Evolutionary conservation across 2,329 filamentous ascomycete genomes (phyloP).

Genomic region (Pyrenophora teres): DNA sequence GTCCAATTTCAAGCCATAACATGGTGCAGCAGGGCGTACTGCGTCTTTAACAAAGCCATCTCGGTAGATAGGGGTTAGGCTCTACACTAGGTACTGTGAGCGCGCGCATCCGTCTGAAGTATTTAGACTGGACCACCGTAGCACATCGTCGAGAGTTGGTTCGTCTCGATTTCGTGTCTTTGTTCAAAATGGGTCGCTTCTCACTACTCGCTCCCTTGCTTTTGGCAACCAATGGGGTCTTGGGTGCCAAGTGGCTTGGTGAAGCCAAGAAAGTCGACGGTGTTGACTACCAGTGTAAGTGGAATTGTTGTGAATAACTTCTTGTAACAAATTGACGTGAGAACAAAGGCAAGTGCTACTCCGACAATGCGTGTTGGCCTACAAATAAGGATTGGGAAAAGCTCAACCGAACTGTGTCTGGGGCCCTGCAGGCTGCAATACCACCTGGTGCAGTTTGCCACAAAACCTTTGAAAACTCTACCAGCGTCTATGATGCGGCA

Average conservation of each 20-base stretch:
- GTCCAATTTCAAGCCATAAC: background rate
- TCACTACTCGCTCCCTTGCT: constrained; percentile 28
- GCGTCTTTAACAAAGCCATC: constrained; percentile 3
- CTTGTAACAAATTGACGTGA: background rate
- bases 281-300: constrained; percentile 32
- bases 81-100: background rate
- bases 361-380: constrained; percentile 43
- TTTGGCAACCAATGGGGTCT: constrained; percentile 20
- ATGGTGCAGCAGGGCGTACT: constrained; percentile 8
- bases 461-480: constrained; percentile 27
- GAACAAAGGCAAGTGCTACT: constrained; percentile 38
- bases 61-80: constrained; percentile 2
- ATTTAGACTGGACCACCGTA: constrained; percentile 8
- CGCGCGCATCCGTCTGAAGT: background rate
- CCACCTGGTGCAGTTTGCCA: constrained; percentile 42
- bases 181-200: constrained; percentile 30
- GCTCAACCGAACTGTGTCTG: constrained; percentile 38
- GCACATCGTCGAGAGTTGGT: background rate
- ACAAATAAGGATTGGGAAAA: constrained; percentile 30
- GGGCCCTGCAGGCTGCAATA: constrained; percentile 33
- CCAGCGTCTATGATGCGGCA: constrained; percentile 29
- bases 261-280: constrained; percentile 35
- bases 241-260: constrained; percentile 35
- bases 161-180: background rate
- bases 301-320: background rate